A percentile compares a stretch with the other conserved stretches of the same genome.
These are phyloP conservation scores for Sporothrix globosa DNA, from an alignment of 2,329 filamentous ascomycete species.

Conservation along the genomic window DNA sequence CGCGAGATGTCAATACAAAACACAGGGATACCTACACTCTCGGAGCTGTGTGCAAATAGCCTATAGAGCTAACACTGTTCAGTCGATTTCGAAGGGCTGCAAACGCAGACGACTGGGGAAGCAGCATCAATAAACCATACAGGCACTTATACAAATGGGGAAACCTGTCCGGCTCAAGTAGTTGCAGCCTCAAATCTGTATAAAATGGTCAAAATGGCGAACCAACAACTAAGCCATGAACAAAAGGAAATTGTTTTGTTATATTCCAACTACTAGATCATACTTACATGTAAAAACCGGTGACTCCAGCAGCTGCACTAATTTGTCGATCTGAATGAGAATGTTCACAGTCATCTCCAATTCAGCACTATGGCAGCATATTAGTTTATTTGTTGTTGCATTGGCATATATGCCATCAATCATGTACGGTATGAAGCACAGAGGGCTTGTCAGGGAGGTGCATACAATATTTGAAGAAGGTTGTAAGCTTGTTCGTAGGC, in stretches of 20 bases:
- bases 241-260: not conserved
- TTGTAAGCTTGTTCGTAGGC: slow-evolving; percentile 98
- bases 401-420: not conserved
- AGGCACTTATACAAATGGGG: slow-evolving; percentile 97
- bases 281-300: slow-evolving; percentile 91
- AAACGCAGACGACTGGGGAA: slow-evolving; percentile 97
- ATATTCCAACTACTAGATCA: slow-evolving; percentile 29
- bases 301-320: slow-evolving; percentile 94
- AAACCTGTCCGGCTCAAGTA: slow-evolving; percentile 92
- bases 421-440: not conserved
- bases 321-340: slow-evolving; percentile 97
- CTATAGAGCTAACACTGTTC: slow-evolving; percentile 96
- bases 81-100: slow-evolving; percentile 94
- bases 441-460: slow-evolving; percentile 28
- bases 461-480: slow-evolving; percentile 89
- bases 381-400: not conserved
- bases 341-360: slow-evolving; percentile 99
- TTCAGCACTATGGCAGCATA: slow-evolving; percentile 68
- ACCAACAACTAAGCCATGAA: not conserved
- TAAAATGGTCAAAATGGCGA: not conserved
- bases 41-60: slow-evolving; percentile 82
- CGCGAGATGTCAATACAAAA: too few relatives aligned
- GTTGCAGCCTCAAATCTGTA: slow-evolving; percentile 85
- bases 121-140: slow-evolving; percentile 93
- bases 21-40: slow-evolving; percentile 63